Percentiles rank a stretch among this genome's conserved stretches.
phyloP scores from a whole-genome alignment of 2,329 filamentous ascomycete species.

The Colletotrichum lindemuthianum region DNA sequence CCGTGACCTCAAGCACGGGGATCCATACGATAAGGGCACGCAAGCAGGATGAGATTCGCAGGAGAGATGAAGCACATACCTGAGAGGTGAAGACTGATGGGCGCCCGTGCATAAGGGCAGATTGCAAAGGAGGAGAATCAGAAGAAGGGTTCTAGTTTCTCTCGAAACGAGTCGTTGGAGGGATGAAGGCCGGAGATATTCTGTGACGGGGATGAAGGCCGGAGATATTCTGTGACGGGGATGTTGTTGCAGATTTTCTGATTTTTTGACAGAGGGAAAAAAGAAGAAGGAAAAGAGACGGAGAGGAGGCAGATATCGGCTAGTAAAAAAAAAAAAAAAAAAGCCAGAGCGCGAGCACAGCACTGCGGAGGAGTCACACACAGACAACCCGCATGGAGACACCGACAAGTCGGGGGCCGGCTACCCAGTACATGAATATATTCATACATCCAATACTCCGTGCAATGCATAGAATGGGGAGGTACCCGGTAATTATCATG shows the following conservation, averaged over 20 bases:
- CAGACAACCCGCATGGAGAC: neutral
- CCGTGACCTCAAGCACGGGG: constrained; percentile 9
- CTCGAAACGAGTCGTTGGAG: constrained; percentile 32
- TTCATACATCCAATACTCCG: no score
- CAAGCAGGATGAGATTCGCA: neutral
- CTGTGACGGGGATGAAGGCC: constrained; percentile 29
- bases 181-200: constrained; percentile 5
- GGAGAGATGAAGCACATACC: constrained; percentile 61
- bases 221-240: constrained; percentile 29
- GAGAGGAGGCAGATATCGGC: constrained; percentile 25
- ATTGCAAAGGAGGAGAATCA: constrained; percentile 49
- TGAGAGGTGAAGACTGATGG: constrained; percentile 88
- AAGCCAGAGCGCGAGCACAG: constrained; percentile 12
- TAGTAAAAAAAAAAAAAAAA: constrained; percentile 35
- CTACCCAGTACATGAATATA: no score
- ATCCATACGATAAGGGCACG: neutral
- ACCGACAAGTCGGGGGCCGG: neutral
- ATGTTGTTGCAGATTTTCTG: constrained; percentile 26
- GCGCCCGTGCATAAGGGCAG: constrained; percentile 87
- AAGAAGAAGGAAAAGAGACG: constrained; percentile 36
- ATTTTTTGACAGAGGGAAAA: constrained; percentile 11
- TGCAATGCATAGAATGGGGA: no score
- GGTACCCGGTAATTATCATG: no score
- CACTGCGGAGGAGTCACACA: constrained; percentile 30
- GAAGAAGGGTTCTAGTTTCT: constrained; percentile 36